Conservation (phyloP, 805 yeast genomes). For the Candida hungchunana region DNA sequence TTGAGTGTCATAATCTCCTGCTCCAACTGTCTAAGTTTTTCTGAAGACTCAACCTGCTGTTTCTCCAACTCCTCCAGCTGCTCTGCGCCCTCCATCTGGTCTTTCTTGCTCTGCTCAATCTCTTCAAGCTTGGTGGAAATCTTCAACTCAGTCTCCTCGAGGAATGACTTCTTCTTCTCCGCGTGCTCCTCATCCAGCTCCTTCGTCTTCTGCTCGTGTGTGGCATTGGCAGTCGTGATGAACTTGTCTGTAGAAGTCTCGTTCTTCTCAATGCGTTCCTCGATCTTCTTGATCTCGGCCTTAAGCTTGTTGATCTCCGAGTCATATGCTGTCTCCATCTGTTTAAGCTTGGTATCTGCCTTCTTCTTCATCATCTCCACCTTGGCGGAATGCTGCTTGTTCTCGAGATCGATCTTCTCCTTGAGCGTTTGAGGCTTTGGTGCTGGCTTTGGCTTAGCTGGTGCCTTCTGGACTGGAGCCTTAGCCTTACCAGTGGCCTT, state of each 20-base stretch:
- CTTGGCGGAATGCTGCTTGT: slow-evolving; percentile 17
- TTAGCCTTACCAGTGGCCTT: slow-evolving; percentile 1
- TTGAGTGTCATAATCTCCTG: slow-evolving; percentile 18
- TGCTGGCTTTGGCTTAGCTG: not conserved
- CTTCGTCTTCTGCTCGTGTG: slow-evolving; percentile 17
- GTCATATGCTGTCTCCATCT: slow-evolving; percentile 20
- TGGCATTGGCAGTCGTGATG: slow-evolving; percentile 15
- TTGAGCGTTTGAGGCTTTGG: slow-evolving; percentile 10
- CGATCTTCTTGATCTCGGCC: slow-evolving; percentile 21
- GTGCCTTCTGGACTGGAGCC: slow-evolving; percentile 12
- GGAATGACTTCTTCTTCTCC: slow-evolving; percentile 17
- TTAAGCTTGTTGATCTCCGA: slow-evolving; percentile 21
- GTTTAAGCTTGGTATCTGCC: slow-evolving; percentile 16
- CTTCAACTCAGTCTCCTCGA: slow-evolving; percentile 23
- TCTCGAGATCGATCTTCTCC: slow-evolving; percentile 19
- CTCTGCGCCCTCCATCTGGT: slow-evolving; percentile 19
- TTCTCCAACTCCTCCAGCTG: slow-evolving; percentile 23
- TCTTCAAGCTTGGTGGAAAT: slow-evolving; percentile 18
- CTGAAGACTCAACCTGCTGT: slow-evolving; percentile 23
- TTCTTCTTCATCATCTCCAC: slow-evolving; percentile 16
- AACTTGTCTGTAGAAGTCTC: slow-evolving; percentile 13
- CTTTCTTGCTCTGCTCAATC: slow-evolving; percentile 20
- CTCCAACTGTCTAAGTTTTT: slow-evolving; percentile 18
- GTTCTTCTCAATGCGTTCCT: slow-evolving; percentile 15
- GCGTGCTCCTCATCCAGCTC: slow-evolving; percentile 23